These are phyloP conservation scores for Alternaria novae-zelandiae DNA, from an alignment of 2,329 filamentous ascomycete species.

Conservation along the genomic window DNA sequence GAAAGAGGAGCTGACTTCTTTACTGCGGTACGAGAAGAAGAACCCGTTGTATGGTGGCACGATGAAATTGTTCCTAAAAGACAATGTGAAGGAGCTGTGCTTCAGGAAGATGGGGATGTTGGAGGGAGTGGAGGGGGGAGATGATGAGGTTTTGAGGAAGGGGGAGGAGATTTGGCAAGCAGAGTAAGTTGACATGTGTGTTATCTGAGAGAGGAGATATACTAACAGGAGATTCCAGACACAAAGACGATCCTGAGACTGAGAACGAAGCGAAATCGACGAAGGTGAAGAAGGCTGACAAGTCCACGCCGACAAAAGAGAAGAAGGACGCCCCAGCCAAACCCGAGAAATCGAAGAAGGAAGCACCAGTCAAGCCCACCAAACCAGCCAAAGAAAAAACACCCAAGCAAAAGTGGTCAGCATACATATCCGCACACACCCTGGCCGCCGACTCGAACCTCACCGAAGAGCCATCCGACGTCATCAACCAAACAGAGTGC, in stretches of 20 bases:
- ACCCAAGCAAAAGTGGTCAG: constrained; percentile 17
- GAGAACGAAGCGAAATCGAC: not conserved
- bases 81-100: constrained; percentile 8
- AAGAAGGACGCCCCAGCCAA: not conserved
- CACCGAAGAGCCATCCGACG: constrained; percentile 10
- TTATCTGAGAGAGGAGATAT: not conserved
- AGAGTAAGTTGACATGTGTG: constrained; percentile 2
- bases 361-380: not conserved
- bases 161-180: constrained; percentile 15
- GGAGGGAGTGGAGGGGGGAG: not conserved
- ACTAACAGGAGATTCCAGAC: not conserved
- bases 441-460: constrained; percentile 4
- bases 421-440: constrained; percentile 10
- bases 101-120: constrained; percentile 16
- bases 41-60: constrained; percentile 11
- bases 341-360: not conserved
- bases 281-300: not conserved
- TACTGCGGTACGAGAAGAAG: constrained; percentile 14
- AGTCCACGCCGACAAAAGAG: not conserved
- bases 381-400: constrained; percentile 7
- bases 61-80: constrained; percentile 16
- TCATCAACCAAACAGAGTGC: constrained; percentile 19
- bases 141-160: not conserved
- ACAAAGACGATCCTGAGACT: not conserved
- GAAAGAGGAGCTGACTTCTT: constrained; percentile 7